Conservation (phyloP, 1,139 yeast genomes). For the Zygoascus meyerae region DNA sequence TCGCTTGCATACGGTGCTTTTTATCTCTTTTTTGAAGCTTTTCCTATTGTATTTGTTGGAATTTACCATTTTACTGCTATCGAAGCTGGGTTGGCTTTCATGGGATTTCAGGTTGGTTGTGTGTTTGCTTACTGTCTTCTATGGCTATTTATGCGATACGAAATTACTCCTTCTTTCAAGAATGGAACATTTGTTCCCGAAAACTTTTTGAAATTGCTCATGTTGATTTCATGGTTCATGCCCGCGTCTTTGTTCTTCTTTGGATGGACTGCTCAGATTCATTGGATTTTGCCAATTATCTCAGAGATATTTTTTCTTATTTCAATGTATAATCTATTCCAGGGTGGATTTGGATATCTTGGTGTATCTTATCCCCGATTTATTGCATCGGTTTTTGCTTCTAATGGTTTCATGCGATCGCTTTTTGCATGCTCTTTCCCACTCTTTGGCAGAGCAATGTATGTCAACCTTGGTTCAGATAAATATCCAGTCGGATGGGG, state of each 20-base stretch:
- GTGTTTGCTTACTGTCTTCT: constrained; percentile 22
- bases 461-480: constrained; percentile 39
- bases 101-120: constrained; percentile 44
- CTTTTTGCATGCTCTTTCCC: constrained; percentile 53
- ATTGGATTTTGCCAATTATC: constrained; percentile 81
- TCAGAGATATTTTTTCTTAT: constrained; percentile 75
- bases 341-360: constrained; percentile 66
- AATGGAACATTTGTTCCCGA: constrained; percentile 15
- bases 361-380: constrained; percentile 68
- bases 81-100: constrained; percentile 44
- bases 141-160: constrained; percentile 12
- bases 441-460: constrained; percentile 47
- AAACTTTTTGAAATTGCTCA: constrained; percentile 15
- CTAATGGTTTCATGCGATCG: constrained; percentile 46
- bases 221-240: constrained; percentile 47
- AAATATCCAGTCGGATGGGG: constrained; percentile 55
- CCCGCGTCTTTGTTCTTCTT: constrained; percentile 46
- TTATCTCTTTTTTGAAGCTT: constrained; percentile 57
- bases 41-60: constrained; percentile 49
- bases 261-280: constrained; percentile 58
- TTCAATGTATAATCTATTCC: constrained; percentile 67
- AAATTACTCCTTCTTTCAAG: constrained; percentile 9
- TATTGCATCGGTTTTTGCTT: constrained; percentile 54
- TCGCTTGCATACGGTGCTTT: constrained; percentile 50
- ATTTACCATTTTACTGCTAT: constrained; percentile 44